These are phyloP conservation scores for Golubevia sp. DNA, from an alignment of 1,284 basidiomycete species.

Conservation along the genomic window DNA sequence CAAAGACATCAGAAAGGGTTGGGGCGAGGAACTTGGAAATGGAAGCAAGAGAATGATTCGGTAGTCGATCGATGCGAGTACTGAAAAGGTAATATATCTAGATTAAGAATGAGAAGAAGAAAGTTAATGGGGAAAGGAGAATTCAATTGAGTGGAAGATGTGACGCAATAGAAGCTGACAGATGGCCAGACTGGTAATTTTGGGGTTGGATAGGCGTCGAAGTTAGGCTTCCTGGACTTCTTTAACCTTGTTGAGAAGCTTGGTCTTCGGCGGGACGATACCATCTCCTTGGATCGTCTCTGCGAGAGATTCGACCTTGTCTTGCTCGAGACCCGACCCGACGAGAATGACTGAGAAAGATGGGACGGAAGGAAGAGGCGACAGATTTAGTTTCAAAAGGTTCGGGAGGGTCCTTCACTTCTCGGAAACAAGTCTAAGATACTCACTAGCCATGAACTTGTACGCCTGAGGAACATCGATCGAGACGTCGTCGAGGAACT, in stretches of 20 bases:
- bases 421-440: too few relatives aligned
- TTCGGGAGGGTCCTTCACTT: too few relatives aligned
- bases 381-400: too few relatives aligned
- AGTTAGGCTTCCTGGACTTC: slow-evolving; percentile 11
- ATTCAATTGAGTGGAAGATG: slow-evolving; percentile 9
- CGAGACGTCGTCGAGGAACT: slow-evolving; percentile 80
- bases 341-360: too few relatives aligned
- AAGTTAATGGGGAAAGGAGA: slow-evolving; percentile 9
- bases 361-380: too few relatives aligned
- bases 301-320: slow-evolving; percentile 68
- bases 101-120: slow-evolving; percentile 8
- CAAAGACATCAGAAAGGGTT: too few relatives aligned
- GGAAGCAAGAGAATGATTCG: too few relatives aligned
- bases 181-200: too few relatives aligned
- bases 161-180: slow-evolving; percentile 7
- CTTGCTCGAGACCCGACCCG: slow-evolving; percentile 67
- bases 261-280: slow-evolving; percentile 35
- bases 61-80: slow-evolving; percentile 15
- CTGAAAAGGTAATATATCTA: slow-evolving; percentile 12
- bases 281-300: slow-evolving; percentile 50
- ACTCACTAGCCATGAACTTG: slow-evolving; percentile 74
- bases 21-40: too few relatives aligned
- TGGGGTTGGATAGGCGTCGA: too few relatives aligned
- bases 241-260: slow-evolving; percentile 44
- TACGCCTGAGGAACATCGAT: slow-evolving; percentile 88